Evolutionary conservation across 371 early-diverging fungal genomes (phyloP).

Genomic region (Apophysomyces trapeziformis): DNA sequence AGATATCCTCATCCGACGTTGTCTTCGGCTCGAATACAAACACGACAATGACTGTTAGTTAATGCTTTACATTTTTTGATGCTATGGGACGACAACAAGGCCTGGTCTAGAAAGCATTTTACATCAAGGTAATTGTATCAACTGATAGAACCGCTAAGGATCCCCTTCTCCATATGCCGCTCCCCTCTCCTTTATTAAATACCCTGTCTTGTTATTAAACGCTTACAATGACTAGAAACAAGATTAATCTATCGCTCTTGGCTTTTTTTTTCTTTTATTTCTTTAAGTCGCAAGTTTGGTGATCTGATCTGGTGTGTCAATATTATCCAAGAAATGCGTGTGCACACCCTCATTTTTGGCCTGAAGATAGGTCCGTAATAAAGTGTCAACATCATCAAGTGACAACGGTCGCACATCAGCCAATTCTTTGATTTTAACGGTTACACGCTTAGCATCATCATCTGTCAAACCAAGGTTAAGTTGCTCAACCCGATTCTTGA

Average conservation of each 20-base stretch:
- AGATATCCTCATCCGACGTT: neutral
- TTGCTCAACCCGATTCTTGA: slow-evolving; percentile 95
- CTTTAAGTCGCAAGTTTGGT: neutral
- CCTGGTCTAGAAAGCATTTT: neutral
- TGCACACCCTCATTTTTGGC: slow-evolving; percentile 28
- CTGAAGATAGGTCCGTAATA: slow-evolving; percentile 41
- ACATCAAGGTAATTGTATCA: no score
- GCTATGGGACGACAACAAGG: neutral
- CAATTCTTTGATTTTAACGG: slow-evolving; percentile 90
- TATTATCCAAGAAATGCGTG: slow-evolving; percentile 16
- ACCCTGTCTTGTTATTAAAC: neutral
- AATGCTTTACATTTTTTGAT: neutral
- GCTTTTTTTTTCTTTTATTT: neutral
- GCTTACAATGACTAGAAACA: neutral
- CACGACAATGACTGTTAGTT: neutral
- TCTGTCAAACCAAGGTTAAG: slow-evolving; percentile 84
- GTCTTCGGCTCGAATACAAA: neutral
- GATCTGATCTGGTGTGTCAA: slow-evolving; percentile 26
- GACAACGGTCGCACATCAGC: slow-evolving; percentile 92
- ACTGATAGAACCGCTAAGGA: no score
- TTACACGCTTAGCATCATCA: slow-evolving; percentile 90
- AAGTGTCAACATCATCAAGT: slow-evolving; percentile 88
- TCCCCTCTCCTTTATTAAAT: neutral
- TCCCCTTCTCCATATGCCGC: neutral
- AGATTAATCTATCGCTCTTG: neutral